phyloP scores from a whole-genome alignment of 306 rosid genomes.

The Gleditsia sinensis region DNA sequence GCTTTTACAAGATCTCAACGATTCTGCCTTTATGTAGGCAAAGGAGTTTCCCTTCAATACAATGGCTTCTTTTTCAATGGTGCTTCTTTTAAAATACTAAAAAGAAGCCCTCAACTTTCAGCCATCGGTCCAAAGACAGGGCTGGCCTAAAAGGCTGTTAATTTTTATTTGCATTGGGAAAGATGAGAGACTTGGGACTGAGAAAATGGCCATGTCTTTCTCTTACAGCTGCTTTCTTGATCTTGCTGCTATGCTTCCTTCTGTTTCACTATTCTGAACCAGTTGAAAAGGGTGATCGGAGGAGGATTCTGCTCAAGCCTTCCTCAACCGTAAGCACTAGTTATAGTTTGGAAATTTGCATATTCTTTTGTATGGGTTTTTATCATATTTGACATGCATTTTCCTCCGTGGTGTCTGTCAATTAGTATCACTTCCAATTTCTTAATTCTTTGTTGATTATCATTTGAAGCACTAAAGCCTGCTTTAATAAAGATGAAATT shows the following conservation, averaged over 20 bases:
- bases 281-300: not conserved
- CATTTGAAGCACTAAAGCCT: not conserved
- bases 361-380: not conserved
- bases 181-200: slow-evolving; percentile 1
- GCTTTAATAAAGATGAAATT: not conserved
- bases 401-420: not conserved
- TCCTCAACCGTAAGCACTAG: not conserved
- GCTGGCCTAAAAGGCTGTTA: not conserved
- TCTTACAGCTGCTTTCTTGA: slow-evolving; percentile 8
- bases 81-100: not conserved
- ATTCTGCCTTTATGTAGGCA: slow-evolving; percentile 7
- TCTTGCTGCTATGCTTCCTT: slow-evolving; percentile 15
- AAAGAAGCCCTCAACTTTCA: not conserved
- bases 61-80: not conserved
- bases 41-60: not conserved
- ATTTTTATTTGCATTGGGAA: not conserved
- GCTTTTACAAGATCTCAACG: not conserved
- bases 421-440: not conserved
- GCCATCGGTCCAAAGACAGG: not conserved
- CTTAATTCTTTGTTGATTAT: not conserved
- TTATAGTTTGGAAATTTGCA: not conserved
- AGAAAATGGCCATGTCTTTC: not conserved
- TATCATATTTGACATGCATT: not conserved
- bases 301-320: slow-evolving; percentile 17
- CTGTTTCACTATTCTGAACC: slow-evolving; percentile 4